Evolutionary conservation across 2,329 filamentous ascomycete species (phyloP).

Genomic region (Balansia obtecta): DNA sequence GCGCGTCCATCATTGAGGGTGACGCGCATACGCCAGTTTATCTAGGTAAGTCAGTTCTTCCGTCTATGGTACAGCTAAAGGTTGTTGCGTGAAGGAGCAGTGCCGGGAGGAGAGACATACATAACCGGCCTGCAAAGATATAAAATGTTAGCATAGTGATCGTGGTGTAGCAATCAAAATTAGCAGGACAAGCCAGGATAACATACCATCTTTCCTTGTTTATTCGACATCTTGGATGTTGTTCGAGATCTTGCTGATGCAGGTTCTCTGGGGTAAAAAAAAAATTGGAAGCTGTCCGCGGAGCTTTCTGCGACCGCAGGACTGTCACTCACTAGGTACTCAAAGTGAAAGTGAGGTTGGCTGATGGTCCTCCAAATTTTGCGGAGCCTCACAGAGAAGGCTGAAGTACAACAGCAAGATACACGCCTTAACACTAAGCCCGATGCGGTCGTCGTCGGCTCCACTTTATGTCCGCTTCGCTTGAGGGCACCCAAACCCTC

Average conservation of each 20-base stretch:
- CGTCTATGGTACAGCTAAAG: slow-evolving; percentile 18
- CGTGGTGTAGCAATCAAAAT: slow-evolving; percentile 13
- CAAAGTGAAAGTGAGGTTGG: slow-evolving; percentile 25
- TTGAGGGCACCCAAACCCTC: slow-evolving; percentile 31
- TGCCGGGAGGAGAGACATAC: slow-evolving; percentile 35
- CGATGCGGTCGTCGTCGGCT: not conserved
- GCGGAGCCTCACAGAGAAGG: slow-evolving; percentile 31
- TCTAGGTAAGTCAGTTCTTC: slow-evolving; percentile 38
- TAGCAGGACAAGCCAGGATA: slow-evolving; percentile 24
- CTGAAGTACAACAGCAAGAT: slow-evolving; percentile 23
- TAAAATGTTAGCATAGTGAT: slow-evolving; percentile 50
- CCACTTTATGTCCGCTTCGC: slow-evolving; percentile 15
- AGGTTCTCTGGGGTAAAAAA: slow-evolving; percentile 26
- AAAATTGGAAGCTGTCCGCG: slow-evolving; percentile 24
- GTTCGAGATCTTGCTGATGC: slow-evolving; percentile 17
- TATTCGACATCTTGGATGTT: slow-evolving; percentile 41
- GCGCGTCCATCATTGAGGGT: slow-evolving; percentile 90
- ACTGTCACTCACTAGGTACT: slow-evolving; percentile 24
- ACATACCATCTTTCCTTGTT: slow-evolving; percentile 98
- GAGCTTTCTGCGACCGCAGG: slow-evolving; percentile 27
- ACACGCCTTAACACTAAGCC: slow-evolving; percentile 16
- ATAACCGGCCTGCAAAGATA: slow-evolving; percentile 50
- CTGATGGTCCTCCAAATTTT: slow-evolving; percentile 29
- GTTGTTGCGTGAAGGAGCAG: not conserved
- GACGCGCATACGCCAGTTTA: slow-evolving; percentile 98